Percentiles rank a stretch among this genome's conserved stretches.
Conservation (phyloP, 805 yeast species). For the Candida sanyiensis region DNA sequence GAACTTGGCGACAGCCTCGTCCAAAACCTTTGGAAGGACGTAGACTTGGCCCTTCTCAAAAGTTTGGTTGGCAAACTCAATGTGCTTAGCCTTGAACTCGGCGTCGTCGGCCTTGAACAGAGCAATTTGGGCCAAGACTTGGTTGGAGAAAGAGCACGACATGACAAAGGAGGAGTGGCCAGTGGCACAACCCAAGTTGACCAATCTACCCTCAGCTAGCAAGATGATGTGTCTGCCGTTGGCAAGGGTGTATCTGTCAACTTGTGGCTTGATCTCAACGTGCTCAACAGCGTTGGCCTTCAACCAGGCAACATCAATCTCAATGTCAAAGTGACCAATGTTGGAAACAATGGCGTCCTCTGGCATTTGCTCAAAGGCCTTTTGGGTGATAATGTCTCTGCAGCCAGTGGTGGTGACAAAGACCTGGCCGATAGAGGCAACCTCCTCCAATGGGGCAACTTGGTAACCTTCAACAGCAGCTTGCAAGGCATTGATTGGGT, state of each 20-base stretch:
- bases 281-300: constrained; percentile 89
- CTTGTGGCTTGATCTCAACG: constrained; percentile 98
- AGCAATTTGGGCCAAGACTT: constrained; percentile 98
- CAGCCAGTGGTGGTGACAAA: constrained; percentile 99
- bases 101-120: constrained; percentile 83
- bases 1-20: constrained; percentile 96
- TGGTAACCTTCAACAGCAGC: constrained; percentile 99
- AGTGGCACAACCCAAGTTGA: constrained; percentile 99
- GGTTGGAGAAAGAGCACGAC: constrained; percentile 99
- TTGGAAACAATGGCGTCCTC: constrained; percentile 99
- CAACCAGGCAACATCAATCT: constrained; percentile 98
- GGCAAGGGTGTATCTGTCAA: constrained; percentile 89
- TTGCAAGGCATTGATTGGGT: constrained; percentile 98
- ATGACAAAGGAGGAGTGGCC: constrained; percentile 98
- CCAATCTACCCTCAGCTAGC: constrained; percentile 98
- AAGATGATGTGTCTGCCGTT: constrained; percentile 91
- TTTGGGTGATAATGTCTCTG: constrained; percentile 92
- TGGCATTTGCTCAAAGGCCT: constrained; percentile 89
- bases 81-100: constrained; percentile 70
- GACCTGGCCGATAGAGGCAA: constrained; percentile 88
- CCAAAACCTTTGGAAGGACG: constrained; percentile 94
- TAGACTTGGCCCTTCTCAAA: constrained; percentile 84
- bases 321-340: constrained; percentile 99
- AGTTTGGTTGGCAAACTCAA: constrained; percentile 90
- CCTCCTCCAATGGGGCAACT: constrained; percentile 93